These are phyloP conservation scores for Moniliella sp. DNA, from an alignment of 1,284 basidiomycete species.

Conservation along the genomic window DNA sequence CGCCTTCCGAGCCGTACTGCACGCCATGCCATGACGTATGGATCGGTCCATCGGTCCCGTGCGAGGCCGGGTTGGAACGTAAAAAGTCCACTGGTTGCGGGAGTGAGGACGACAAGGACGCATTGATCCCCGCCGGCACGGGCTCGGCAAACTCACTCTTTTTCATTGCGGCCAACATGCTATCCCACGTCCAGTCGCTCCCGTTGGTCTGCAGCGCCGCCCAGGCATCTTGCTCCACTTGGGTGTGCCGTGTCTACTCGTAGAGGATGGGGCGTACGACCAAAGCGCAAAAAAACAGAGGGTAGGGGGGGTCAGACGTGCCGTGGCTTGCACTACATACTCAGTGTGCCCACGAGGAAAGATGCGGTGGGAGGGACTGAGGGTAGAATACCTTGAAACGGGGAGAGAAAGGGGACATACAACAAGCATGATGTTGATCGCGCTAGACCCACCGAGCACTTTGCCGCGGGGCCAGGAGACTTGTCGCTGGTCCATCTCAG, in stretches of 20 bases:
- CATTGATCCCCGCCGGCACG: too few relatives aligned
- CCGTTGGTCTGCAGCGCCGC: constrained; percentile 10
- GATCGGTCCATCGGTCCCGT: constrained; percentile 14
- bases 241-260: constrained; percentile 32
- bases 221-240: constrained; percentile 12
- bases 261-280: too few relatives aligned
- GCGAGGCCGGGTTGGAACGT: constrained; percentile 7
- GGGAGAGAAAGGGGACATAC: too few relatives aligned
- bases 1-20: constrained; percentile 10
- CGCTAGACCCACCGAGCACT: constrained; percentile 37
- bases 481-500: constrained; percentile 7
- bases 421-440: constrained; percentile 36
- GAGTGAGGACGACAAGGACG: constrained; percentile 4
- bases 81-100: constrained; percentile 6
- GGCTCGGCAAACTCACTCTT: constrained; percentile 11
- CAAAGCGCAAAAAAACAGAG: too few relatives aligned
- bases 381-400: too few relatives aligned
- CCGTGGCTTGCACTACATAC: too few relatives aligned
- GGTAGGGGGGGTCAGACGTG: too few relatives aligned
- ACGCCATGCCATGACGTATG: constrained; percentile 12
- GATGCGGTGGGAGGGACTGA: too few relatives aligned
- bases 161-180: constrained; percentile 11
- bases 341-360: too few relatives aligned
- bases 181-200: constrained; percentile 10
- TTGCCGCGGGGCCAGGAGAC: constrained; percentile 34